Evolutionary conservation across 1,284 basidiomycete species (phyloP).

Genomic region (Apiotrichum sp.): DNA sequence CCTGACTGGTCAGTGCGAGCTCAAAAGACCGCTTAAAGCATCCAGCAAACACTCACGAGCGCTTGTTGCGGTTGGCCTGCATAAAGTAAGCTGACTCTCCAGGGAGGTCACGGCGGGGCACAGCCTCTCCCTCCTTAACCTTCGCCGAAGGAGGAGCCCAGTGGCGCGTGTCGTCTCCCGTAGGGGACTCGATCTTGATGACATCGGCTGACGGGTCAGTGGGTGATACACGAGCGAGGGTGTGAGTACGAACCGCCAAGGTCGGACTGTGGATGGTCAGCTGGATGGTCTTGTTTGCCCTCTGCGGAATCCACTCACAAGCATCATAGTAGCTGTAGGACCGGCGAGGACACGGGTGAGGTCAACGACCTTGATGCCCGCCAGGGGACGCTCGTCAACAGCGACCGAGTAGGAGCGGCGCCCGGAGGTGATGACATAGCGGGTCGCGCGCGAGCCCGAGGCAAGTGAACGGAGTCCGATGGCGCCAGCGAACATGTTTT

Average conservation of each 20-base stretch:
- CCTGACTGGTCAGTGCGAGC: constrained; percentile 20
- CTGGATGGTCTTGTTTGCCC: not conserved
- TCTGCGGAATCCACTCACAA: constrained; percentile 54
- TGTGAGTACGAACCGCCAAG: constrained; percentile 21
- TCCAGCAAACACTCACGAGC: constrained; percentile 50
- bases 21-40: constrained; percentile 1
- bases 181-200: constrained; percentile 75
- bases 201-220: constrained; percentile 60
- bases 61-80: constrained; percentile 80
- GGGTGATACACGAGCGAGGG: not conserved
- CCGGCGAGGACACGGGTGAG: constrained; percentile 83
- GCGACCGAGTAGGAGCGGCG: constrained; percentile 2
- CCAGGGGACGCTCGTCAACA: constrained; percentile 53
- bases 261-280: constrained; percentile 22
- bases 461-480: constrained; percentile 1
- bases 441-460: not conserved
- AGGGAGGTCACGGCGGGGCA: constrained; percentile 60
- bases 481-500: constrained; percentile 1
- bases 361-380: constrained; percentile 74
- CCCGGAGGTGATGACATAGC: constrained; percentile 1
- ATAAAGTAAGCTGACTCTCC: constrained; percentile 93
- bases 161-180: constrained; percentile 84
- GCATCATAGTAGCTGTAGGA: constrained; percentile 80
- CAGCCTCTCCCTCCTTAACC: constrained; percentile 33
- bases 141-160: constrained; percentile 77